These are phyloP conservation scores for Babesia bovis DNA, from an alignment of 169 alveolate species.

Conservation along the genomic window DNA sequence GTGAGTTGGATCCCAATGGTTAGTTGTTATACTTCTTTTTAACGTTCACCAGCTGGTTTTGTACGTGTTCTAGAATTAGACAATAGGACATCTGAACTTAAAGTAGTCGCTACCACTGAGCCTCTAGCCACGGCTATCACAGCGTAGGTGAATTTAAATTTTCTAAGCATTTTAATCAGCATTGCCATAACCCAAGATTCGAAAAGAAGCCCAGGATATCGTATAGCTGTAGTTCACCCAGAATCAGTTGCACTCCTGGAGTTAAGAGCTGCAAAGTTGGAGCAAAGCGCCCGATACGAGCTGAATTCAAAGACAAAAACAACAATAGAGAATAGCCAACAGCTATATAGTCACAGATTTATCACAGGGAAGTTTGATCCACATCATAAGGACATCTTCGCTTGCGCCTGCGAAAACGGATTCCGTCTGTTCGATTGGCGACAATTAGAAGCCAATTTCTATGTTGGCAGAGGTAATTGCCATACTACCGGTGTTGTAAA, in stretches of 20 bases:
- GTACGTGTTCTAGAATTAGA: constrained; percentile 21
- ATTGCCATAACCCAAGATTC: constrained; percentile 28
- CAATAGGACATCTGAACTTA: not conserved
- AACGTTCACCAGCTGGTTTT: not conserved
- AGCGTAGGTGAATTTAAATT: not conserved
- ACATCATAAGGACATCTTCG: constrained; percentile 50
- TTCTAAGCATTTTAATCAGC: not conserved
- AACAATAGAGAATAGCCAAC: not conserved
- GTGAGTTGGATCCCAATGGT: constrained; percentile 22
- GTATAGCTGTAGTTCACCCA: constrained; percentile 32
- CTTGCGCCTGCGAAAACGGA: constrained; percentile 20
- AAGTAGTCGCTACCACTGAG: not conserved
- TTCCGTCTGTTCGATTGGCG: constrained; percentile 46
- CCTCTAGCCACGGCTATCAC: not conserved
- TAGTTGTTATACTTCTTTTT: not conserved
- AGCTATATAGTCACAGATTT: constrained; percentile 12
- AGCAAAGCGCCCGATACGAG: not conserved
- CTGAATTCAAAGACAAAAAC: not conserved
- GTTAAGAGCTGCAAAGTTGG: not conserved
- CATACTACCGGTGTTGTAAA: constrained; percentile 72
- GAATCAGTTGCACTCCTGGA: constrained; percentile 1
- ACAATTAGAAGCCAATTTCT: constrained; percentile 9
- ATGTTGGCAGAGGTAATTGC: constrained; percentile 16
- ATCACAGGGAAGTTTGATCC: constrained; percentile 57
- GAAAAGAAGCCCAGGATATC: not conserved